Percentiles rank a stretch among this genome's conserved stretches.
phyloP scores from a whole-genome alignment of 805 yeast genomes.

The Candida incommunis region DNA sequence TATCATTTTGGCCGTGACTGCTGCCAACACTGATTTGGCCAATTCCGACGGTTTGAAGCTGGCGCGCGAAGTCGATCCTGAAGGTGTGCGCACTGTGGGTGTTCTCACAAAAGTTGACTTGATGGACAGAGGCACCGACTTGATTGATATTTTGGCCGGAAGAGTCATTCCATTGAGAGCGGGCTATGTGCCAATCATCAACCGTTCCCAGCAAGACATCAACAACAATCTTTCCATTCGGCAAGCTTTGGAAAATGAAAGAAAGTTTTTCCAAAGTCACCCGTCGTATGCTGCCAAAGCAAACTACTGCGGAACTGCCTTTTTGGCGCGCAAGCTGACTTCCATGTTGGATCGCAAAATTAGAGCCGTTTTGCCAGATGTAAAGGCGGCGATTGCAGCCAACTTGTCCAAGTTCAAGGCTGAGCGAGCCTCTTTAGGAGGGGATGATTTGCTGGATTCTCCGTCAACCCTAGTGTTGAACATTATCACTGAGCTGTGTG shows the following conservation, averaged over 20 bases:
- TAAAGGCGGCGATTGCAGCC: constrained; percentile 75
- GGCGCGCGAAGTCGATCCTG: constrained; percentile 97
- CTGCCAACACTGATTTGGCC: constrained; percentile 93
- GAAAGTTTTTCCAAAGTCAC: constrained; percentile 70
- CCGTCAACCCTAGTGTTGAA: constrained; percentile 81
- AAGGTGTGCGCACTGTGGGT: constrained; percentile 90
- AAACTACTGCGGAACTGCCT: constrained; percentile 97
- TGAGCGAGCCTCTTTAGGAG: constrained; percentile 70
- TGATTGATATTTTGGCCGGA: constrained; percentile 87
- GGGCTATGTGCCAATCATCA: constrained; percentile 94
- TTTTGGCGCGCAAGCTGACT: constrained; percentile 81
- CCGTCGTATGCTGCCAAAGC: constrained; percentile 86
- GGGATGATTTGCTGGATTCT: constrained; percentile 59
- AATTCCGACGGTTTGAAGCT: constrained; percentile 91
- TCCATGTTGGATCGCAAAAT: constrained; percentile 82
- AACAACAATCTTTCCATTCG: constrained; percentile 77
- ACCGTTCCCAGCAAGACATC: constrained; percentile 95
- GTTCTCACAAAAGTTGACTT: constrained; percentile 91
- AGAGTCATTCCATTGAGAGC: constrained; percentile 88
- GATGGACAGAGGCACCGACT: constrained; percentile 98
- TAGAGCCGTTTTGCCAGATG: constrained; percentile 79
- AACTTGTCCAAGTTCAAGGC: constrained; percentile 72
- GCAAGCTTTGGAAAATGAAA: constrained; percentile 74
- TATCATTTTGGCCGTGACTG: constrained; percentile 84
- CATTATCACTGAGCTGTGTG: constrained; percentile 84